phyloP scores from a whole-genome alignment of 768 basidiomycete genomes.

The Suillus brevipes region DNA sequence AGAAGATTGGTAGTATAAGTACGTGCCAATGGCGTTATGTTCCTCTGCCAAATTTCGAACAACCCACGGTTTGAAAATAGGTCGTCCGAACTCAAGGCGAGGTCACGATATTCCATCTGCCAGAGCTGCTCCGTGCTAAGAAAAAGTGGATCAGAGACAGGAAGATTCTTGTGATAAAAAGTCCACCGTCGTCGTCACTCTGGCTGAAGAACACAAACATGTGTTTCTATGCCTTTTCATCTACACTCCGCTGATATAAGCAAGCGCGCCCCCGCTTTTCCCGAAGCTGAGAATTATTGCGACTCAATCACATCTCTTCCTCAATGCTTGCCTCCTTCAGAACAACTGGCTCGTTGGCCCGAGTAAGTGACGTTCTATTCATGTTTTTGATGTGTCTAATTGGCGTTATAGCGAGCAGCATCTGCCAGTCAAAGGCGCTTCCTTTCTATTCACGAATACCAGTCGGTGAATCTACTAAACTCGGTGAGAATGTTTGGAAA shows the following conservation, averaged over 20 bases:
- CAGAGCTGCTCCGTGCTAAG: constrained; percentile 54
- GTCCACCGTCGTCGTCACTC: constrained; percentile 82
- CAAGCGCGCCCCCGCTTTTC: constrained; percentile 17
- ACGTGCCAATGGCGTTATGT: constrained; percentile 37
- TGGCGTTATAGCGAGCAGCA: constrained; percentile 44
- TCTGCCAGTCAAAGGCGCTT: constrained; percentile 86
- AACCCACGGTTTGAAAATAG: constrained; percentile 48
- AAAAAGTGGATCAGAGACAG: constrained; percentile 70
- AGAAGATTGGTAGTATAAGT: background rate
- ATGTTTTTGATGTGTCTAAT: background rate
- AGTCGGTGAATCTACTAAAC: constrained; percentile 93
- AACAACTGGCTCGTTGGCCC: constrained; percentile 64
- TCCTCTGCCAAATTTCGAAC: constrained; percentile 82
- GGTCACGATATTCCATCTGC: constrained; percentile 50
- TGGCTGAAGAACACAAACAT: constrained; percentile 38
- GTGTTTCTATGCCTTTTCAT: constrained; percentile 7
- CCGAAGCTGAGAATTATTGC: constrained; percentile 14
- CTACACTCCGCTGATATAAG: constrained; percentile 43
- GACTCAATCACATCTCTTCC: constrained; percentile 12
- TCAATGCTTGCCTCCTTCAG: constrained; percentile 68
- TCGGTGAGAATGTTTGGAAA: constrained; percentile 53
- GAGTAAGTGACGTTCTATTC: constrained; percentile 41
- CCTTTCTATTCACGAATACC: constrained; percentile 97
- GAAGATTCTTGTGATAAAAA: constrained; percentile 38
- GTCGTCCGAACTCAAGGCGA: constrained; percentile 81